Base-by-base conservation (phyloP, 805 yeast species). In the Schizosaccharomyces octosporus region DNA sequence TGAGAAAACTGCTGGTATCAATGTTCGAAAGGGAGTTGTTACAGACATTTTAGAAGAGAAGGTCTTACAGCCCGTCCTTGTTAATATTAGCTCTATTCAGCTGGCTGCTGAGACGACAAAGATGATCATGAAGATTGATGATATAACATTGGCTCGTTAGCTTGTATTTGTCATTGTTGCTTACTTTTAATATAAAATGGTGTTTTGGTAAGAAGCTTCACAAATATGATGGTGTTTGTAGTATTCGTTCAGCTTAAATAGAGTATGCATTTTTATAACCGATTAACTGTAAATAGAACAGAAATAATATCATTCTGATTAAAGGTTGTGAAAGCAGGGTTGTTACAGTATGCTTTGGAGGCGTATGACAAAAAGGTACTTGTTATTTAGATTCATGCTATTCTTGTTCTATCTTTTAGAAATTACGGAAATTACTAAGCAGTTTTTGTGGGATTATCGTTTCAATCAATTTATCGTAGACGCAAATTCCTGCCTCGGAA, bases 71-170 rank as follows among this genome's bases (percentile, higher is more conserved):
- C 99, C 99, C 3, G 94, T 89, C 9, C 77, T 93, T 71, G 98
- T 93, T 61, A 85, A 84, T 71, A 89, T 93, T 21, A 86, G 95
- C 72, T 96, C 97, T 60, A 83, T 93, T 63, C 82, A 95, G 15
- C 79, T 93, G 67, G 97, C 97, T 41, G 84, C 97, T 24, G 99
- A 93, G 76, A 85, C 95, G 66, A 97, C 90, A 63, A 94, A 93
- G 75, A 85, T 95, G 57, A 88, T 93, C 65, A 78, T 93, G 72
- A 84, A 98, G 74, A 93, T 93, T 69, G 99, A 93, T 73, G 99
- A 94, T 72, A 94, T 93, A 68, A 85, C 95, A 51, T 87, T 93
- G 71, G 83, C 94, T 72, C 81, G 95, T 71, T 85, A 75, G 71
- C 31, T 5, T 19, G 51, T 45, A 24, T 36, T 5, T 36, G 41